Conservation (phyloP, 176 grass and related monocot genomes). For the Musa troglodytarum region DNA sequence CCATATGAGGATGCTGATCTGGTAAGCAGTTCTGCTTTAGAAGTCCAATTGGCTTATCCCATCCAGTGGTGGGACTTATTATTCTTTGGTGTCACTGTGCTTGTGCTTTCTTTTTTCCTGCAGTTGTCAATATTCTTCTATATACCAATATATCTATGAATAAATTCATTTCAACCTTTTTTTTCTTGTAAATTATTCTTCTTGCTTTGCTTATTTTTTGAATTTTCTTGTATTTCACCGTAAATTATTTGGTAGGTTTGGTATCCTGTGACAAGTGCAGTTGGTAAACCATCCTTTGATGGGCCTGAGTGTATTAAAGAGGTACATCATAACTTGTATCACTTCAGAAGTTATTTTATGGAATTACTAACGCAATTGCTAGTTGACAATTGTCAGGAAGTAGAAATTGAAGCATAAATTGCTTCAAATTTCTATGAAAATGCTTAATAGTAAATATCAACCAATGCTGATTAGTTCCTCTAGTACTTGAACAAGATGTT, state of each 20-base stretch:
- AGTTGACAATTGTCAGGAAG: neutral
- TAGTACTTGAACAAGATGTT: too few species aligned
- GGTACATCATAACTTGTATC: conserved; percentile 29
- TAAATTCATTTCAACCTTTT: neutral
- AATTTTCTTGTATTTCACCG: neutral
- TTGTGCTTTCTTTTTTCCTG: neutral
- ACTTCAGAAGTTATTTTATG: neutral
- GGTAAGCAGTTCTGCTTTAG: conserved; percentile 32
- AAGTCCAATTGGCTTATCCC: neutral
- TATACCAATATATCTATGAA: neutral
- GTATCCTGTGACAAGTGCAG: conserved; percentile 57
- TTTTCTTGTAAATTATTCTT: neutral
- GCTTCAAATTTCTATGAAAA: too few species aligned
- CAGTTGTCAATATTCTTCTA: neutral
- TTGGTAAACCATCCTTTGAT: conserved; percentile 82
- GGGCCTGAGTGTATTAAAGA: conserved; percentile 81
- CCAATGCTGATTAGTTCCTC: too few species aligned
- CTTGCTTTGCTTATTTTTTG: neutral
- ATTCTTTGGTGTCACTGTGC: neutral
- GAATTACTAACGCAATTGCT: neutral
- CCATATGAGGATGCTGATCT: conserved; percentile 78
- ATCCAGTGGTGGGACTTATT: conserved; percentile 3
- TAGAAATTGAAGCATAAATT: too few species aligned
- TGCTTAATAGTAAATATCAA: too few species aligned
- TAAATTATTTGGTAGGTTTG: conserved; percentile 45